Evolutionary conservation across 2,329 filamentous ascomycete species (phyloP).

Genomic region (Claviceps cyperi): DNA sequence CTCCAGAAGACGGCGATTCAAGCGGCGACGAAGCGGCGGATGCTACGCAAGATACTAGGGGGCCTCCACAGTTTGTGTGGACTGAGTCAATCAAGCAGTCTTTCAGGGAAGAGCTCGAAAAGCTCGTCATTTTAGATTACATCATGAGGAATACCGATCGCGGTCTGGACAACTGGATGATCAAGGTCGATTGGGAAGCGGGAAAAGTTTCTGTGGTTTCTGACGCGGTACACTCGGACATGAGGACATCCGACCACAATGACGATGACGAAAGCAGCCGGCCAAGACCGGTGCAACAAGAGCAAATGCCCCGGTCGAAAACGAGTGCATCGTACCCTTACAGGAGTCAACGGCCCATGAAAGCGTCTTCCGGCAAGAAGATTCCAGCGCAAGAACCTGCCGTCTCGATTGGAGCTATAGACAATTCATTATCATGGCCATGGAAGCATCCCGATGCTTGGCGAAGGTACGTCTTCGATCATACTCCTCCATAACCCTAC

Average conservation of each 20-base stretch:
- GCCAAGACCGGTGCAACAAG: constrained; percentile 47
- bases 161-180: constrained; percentile 98
- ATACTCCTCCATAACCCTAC: not conserved
- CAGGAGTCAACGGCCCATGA: constrained; percentile 70
- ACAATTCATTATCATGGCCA: constrained; percentile 95
- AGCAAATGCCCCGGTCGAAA: constrained; percentile 25
- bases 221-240: constrained; percentile 58
- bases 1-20: constrained; percentile 49
- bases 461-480: constrained; percentile 31
- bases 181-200: constrained; percentile 78
- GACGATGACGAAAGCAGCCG: constrained; percentile 24
- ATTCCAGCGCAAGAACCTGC: constrained; percentile 35
- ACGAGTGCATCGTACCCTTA: constrained; percentile 49
- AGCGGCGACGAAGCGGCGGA: constrained; percentile 41
- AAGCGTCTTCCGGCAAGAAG: constrained; percentile 40
- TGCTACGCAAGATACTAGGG: constrained; percentile 33
- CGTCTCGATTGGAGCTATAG: constrained; percentile 80
- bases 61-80: constrained; percentile 58
- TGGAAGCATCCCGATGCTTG: constrained; percentile 97
- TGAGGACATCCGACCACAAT: constrained; percentile 26
- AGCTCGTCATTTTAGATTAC: constrained; percentile 92
- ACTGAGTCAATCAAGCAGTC: constrained; percentile 77
- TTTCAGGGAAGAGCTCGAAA: constrained; percentile 90
- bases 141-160: constrained; percentile 98
- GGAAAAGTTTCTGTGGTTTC: constrained; percentile 75